A percentile compares a stretch with the other conserved stretches of the same genome.
Evolutionary conservation across 2,329 filamentous ascomycete species (phyloP).

Genomic region (Metarhizium album): DNA sequence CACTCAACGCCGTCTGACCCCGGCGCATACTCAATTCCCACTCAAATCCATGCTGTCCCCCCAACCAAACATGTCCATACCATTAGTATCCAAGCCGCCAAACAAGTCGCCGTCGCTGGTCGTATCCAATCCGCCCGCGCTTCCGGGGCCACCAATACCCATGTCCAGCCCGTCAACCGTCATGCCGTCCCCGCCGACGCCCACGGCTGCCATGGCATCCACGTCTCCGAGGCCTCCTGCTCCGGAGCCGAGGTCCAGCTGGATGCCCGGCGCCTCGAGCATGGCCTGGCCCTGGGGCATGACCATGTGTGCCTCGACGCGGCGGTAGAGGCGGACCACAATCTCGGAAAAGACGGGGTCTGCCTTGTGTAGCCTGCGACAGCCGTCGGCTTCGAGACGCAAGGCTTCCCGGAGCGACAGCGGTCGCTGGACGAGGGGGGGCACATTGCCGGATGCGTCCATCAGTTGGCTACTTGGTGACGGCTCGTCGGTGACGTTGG

Average conservation of each 20-base stretch:
- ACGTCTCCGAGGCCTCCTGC: constrained; percentile 28
- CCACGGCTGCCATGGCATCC: constrained; percentile 32
- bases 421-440: constrained; percentile 30
- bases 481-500: constrained; percentile 39
- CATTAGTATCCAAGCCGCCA: constrained; percentile 22
- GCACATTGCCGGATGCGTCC: constrained; percentile 25
- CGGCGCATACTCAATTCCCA: constrained; percentile 1
- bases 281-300: constrained; percentile 29
- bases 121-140: constrained; percentile 19
- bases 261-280: constrained; percentile 30
- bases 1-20: neutral
- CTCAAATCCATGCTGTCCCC: constrained; percentile 26
- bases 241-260: constrained; percentile 28
- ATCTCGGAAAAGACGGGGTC: constrained; percentile 49
- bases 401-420: constrained; percentile 52
- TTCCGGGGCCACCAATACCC: constrained; percentile 27
- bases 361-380: constrained; percentile 42
- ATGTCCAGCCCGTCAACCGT: constrained; percentile 36
- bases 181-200: constrained; percentile 29
- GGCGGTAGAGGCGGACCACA: constrained; percentile 50
- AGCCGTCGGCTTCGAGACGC: constrained; percentile 46
- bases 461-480: constrained; percentile 18
- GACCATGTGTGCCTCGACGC: constrained; percentile 55
- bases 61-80: constrained; percentile 35
- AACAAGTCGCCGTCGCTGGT: constrained; percentile 29